A percentile compares a stretch with the other conserved stretches of the same genome.
phyloP scores from a whole-genome alignment of 805 yeast genomes.

The Pichia gijzeniarum region DNA sequence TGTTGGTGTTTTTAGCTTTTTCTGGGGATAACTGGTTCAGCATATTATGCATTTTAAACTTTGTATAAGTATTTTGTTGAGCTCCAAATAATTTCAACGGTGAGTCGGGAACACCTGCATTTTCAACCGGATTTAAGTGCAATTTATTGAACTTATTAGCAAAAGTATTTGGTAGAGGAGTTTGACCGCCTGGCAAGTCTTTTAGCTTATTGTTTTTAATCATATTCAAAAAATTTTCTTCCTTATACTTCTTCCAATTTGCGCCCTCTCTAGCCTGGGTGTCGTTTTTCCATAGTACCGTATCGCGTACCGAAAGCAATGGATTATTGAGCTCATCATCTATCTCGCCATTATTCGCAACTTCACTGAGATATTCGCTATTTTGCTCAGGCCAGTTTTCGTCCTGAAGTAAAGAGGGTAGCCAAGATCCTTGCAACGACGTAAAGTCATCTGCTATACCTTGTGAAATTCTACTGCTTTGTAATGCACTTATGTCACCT shows the following conservation, averaged over 20 bases:
- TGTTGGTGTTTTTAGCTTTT: slow-evolving; percentile 8
- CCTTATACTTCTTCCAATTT: slow-evolving; percentile 26
- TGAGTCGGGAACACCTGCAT: slow-evolving; percentile 21
- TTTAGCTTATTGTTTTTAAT: slow-evolving; percentile 17
- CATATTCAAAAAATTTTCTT: slow-evolving; percentile 18
- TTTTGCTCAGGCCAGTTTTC: slow-evolving; percentile 24
- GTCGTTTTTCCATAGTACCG: slow-evolving; percentile 20
- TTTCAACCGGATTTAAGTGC: slow-evolving; percentile 3
- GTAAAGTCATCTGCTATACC: background rate
- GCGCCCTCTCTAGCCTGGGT: slow-evolving; percentile 21
- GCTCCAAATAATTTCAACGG: slow-evolving; percentile 28
- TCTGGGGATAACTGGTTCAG: slow-evolving; percentile 18
- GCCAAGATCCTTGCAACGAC: slow-evolving; percentile 15
- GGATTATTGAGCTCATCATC: slow-evolving; percentile 13
- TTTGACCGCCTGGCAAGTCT: slow-evolving; percentile 16
- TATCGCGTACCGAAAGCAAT: slow-evolving; percentile 19
- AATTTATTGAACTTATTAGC: slow-evolving; percentile 22
- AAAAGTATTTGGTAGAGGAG: slow-evolving; percentile 26
- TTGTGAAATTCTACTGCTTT: background rate
- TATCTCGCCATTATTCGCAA: background rate
- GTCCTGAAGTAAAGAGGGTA: slow-evolving; percentile 23
- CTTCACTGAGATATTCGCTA: background rate
- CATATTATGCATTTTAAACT: slow-evolving; percentile 23
- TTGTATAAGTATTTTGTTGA: slow-evolving; percentile 28
- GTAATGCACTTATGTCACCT: background rate